These are phyloP conservation scores for Xerocomus spinulosus DNA, from an alignment of 768 basidiomycete genomes.

Conservation along the genomic window DNA sequence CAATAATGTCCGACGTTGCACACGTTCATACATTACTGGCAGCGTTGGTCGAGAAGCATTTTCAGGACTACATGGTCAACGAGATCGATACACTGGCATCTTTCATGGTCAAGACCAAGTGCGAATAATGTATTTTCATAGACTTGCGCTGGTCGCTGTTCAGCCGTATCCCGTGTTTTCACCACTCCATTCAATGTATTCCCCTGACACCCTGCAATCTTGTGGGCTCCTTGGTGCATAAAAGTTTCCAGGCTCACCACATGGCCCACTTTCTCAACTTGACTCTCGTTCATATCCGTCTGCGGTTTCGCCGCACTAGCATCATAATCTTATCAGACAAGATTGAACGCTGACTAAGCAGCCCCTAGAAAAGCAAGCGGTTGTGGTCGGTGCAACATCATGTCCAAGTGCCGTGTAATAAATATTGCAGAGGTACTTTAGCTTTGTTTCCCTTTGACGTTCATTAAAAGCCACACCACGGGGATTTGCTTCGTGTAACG, in stretches of 20 bases:
- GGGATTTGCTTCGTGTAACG: not conserved
- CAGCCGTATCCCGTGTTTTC: conserved; percentile 6
- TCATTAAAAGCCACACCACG: not conserved
- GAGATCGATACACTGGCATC: conserved; percentile 80
- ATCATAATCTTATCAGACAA: conserved; percentile 26
- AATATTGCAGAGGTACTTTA: conserved; percentile 4
- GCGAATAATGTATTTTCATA: conserved; percentile 33
- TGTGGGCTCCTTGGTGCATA: not conserved
- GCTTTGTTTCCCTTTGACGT: not conserved
- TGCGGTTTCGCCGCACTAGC: not conserved
- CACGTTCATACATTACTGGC: conserved; percentile 69
- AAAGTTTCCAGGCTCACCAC: too few species aligned
- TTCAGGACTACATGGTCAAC: conserved; percentile 54
- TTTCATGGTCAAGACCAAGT: conserved; percentile 71
- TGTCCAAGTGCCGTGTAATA: too few species aligned
- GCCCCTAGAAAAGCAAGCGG: too few species aligned
- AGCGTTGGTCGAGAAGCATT: conserved; percentile 67
- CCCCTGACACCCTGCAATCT: conserved; percentile 3
- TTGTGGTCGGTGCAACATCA: too few species aligned
- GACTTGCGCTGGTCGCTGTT: conserved; percentile 17
- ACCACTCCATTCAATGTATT: conserved; percentile 14
- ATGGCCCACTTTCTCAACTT: too few species aligned
- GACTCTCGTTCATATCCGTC: too few species aligned
- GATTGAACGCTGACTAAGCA: conserved; percentile 18
- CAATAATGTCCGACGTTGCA: conserved; percentile 64